phyloP scores from a whole-genome alignment of 2,329 filamentous ascomycete genomes.

The Rutstroemia sp. region DNA sequence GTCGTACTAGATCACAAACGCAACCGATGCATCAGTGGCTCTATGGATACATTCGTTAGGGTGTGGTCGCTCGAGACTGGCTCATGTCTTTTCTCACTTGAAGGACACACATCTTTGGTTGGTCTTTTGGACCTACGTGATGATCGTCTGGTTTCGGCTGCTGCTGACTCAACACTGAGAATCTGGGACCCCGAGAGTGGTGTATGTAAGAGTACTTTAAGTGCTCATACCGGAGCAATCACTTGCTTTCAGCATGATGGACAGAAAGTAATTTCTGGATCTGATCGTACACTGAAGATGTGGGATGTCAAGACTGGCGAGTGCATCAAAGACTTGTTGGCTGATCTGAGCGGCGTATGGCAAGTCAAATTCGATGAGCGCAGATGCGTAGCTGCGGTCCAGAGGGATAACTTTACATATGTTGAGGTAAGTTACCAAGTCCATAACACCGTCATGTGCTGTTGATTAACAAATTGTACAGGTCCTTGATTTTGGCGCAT shows the following conservation, averaged over 20 bases:
- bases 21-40: slow-evolving; percentile 93
- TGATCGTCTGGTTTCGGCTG: slow-evolving; percentile 86
- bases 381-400: slow-evolving; percentile 91
- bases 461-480: slow-evolving; percentile 37
- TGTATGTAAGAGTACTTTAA: slow-evolving; percentile 81
- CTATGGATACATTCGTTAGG: slow-evolving; percentile 97
- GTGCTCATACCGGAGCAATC: slow-evolving; percentile 92
- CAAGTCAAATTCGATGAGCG: slow-evolving; percentile 97
- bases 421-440: slow-evolving; percentile 66
- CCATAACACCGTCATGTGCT: neutral
- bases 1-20: slow-evolving; percentile 88
- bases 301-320: slow-evolving; percentile 93
- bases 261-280: slow-evolving; percentile 93
- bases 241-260: slow-evolving; percentile 98
- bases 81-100: slow-evolving; percentile 76
- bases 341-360: slow-evolving; percentile 94
- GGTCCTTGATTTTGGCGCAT: slow-evolving; percentile 96
- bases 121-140: slow-evolving; percentile 85
- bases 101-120: slow-evolving; percentile 88
- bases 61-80: slow-evolving; percentile 94
- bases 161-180: slow-evolving; percentile 86
- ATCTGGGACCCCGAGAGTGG: slow-evolving; percentile 97
- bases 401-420: slow-evolving; percentile 86
- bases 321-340: slow-evolving; percentile 86
- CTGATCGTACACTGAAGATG: slow-evolving; percentile 94